phyloP scores from a whole-genome alignment of 345 rosid genomes.

The Euphorbia peplus region DNA sequence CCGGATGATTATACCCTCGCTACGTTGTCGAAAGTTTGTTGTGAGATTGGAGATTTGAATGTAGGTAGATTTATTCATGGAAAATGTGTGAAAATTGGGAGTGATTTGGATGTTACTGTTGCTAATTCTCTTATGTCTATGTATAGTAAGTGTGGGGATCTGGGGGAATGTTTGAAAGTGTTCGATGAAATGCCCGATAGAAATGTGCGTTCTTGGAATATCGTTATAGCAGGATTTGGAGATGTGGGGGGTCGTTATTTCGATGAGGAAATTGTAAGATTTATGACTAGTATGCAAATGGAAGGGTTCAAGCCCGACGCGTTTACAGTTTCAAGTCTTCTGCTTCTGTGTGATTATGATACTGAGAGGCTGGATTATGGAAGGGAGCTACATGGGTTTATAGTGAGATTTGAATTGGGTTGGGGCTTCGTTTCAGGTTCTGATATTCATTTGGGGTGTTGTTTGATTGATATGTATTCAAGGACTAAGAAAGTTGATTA shows the following conservation, averaged over 20 bases:
- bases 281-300: conserved; percentile 4
- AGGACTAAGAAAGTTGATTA: conserved; percentile 28
- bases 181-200: conserved; percentile 23
- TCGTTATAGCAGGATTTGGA: conserved; percentile 5
- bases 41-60: conserved; percentile 38
- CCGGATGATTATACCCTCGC: conserved; percentile 57
- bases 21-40: conserved; percentile 37
- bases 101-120: conserved; percentile 36
- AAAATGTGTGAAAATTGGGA: conserved; percentile 38
- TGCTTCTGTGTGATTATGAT: conserved; percentile 39
- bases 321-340: conserved; percentile 51
- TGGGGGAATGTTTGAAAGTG: conserved; percentile 21
- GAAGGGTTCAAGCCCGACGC: conserved; percentile 52
- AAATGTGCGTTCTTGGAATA: conserved; percentile 15
- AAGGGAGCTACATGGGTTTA: conserved; percentile 57
- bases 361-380: conserved; percentile 34
- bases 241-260: conserved; percentile 6
- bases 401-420: conserved; percentile 39
- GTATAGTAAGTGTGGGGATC: conserved; percentile 45
- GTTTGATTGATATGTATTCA: conserved; percentile 63
- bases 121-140: conserved; percentile 60
- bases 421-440: conserved; percentile 23
- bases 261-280: not conserved
- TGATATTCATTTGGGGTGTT: conserved; percentile 49
- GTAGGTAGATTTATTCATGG: conserved; percentile 49